A percentile compares a stretch with the other conserved stretches of the same genome.
Conservation (phyloP, 768 basidiomycete genomes). For the Cubamyces sp. region DNA sequence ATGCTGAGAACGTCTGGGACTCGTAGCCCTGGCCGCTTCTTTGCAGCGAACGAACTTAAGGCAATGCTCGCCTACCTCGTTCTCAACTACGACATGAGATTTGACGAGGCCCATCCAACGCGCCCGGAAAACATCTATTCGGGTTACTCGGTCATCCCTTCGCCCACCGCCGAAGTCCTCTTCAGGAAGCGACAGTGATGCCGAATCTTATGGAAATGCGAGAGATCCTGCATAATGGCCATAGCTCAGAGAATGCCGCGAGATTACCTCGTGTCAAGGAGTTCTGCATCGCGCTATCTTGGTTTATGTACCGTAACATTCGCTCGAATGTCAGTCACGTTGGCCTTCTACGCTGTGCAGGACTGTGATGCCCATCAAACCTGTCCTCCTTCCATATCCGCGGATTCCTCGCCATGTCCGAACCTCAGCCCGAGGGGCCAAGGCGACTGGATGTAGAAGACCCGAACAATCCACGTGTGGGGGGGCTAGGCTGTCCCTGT, state of each 20-base stretch:
- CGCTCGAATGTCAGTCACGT: no score
- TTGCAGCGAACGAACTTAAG: constrained; percentile 41
- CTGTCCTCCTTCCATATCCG: no score
- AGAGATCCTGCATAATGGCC: neutral
- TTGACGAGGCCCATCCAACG: constrained; percentile 24
- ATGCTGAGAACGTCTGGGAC: neutral
- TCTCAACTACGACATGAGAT: constrained; percentile 36
- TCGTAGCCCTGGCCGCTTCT: constrained; percentile 41
- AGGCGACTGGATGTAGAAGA: no score
- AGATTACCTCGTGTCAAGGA: no score
- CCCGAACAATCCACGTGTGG: no score
- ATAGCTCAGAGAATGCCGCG: neutral
- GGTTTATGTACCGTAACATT: no score
- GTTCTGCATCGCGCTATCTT: no score
- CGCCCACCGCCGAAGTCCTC: constrained; percentile 25
- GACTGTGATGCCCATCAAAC: no score
- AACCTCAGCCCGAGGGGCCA: no score
- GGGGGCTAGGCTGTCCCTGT: no score
- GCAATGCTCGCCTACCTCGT: constrained; percentile 39
- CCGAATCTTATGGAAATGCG: neutral
- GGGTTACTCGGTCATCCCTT: constrained; percentile 25
- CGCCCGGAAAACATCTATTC: constrained; percentile 27
- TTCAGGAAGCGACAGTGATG: constrained; percentile 25
- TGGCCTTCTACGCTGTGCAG: no score
- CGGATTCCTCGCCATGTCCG: no score